A percentile compares a stretch with the other conserved stretches of the same genome.
phyloP scores from a whole-genome alignment of 2,329 filamentous ascomycete genomes.

The Aureobasidium sp. region DNA sequence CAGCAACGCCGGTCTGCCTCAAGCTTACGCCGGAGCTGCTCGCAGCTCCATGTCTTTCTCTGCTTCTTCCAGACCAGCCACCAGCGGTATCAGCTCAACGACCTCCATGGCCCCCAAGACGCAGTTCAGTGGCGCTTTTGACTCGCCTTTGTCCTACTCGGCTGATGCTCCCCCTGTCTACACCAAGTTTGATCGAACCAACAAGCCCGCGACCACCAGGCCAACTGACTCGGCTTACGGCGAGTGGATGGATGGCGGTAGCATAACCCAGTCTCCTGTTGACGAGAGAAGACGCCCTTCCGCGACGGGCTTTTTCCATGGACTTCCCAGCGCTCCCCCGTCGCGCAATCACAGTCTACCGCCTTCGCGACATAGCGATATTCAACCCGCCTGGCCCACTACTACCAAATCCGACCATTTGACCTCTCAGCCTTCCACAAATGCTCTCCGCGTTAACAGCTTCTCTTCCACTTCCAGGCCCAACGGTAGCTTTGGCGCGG shows the following conservation, averaged over 20 bases:
- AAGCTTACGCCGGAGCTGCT: constrained; percentile 28
- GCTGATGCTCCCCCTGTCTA: constrained; percentile 28
- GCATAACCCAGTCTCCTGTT: constrained; percentile 14
- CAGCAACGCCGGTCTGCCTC: constrained; percentile 30
- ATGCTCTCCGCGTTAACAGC: constrained; percentile 26
- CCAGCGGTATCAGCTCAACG: neutral
- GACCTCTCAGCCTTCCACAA: constrained; percentile 25
- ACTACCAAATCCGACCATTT: constrained; percentile 10
- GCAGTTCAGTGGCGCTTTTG: constrained; percentile 21
- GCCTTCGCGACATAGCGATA: constrained; percentile 47
- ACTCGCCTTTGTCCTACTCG: constrained; percentile 19
- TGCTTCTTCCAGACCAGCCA: constrained; percentile 18
- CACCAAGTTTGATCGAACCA: constrained; percentile 29
- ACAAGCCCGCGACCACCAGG: constrained; percentile 17
- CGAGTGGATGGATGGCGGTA: neutral
- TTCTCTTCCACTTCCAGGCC: constrained; percentile 1
- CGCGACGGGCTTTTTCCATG: constrained; percentile 28
- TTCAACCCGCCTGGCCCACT: constrained; percentile 30
- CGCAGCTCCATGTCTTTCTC: constrained; percentile 22
- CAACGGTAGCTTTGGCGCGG: constrained; percentile 7
- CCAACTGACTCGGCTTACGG: constrained; percentile 11
- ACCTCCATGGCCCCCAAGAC: constrained; percentile 20
- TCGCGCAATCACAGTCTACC: constrained; percentile 52
- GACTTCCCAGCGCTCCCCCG: constrained; percentile 35
- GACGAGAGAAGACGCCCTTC: constrained; percentile 21